These are phyloP conservation scores for Trichophyton benhamiae DNA, from an alignment of 2,329 filamentous ascomycete species.

Conservation along the genomic window DNA sequence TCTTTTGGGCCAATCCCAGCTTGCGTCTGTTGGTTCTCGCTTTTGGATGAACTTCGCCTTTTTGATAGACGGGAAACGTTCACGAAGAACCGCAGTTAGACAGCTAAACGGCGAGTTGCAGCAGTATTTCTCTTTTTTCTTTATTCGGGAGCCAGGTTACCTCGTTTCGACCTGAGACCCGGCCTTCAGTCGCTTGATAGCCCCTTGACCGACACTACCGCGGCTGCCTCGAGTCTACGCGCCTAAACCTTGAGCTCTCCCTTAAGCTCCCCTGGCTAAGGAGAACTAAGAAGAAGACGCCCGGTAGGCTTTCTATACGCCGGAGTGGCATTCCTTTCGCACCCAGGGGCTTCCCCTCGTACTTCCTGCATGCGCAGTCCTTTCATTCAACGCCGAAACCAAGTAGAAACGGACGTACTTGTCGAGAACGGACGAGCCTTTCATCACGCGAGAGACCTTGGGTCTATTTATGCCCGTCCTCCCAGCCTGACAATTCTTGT, in stretches of 20 bases:
- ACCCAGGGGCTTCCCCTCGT: background rate
- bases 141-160: background rate
- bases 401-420: background rate
- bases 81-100: background rate
- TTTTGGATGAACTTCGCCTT: background rate
- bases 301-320: background rate
- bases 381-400: background rate
- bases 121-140: background rate
- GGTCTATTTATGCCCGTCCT: background rate
- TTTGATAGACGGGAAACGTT: background rate
- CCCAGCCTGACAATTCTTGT: background rate
- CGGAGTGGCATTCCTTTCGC: background rate
- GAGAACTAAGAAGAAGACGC: background rate
- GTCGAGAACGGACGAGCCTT: background rate
- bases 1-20: constrained; percentile 8
- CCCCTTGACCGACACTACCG: background rate
- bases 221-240: background rate
- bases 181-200: background rate
- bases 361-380: background rate
- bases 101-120: background rate
- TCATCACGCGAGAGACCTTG: background rate
- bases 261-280: background rate
- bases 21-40: background rate
- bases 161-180: background rate
- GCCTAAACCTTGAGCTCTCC: background rate